Conservation (phyloP, 768 basidiomycete species). For the Termitomyces sp. region DNA sequence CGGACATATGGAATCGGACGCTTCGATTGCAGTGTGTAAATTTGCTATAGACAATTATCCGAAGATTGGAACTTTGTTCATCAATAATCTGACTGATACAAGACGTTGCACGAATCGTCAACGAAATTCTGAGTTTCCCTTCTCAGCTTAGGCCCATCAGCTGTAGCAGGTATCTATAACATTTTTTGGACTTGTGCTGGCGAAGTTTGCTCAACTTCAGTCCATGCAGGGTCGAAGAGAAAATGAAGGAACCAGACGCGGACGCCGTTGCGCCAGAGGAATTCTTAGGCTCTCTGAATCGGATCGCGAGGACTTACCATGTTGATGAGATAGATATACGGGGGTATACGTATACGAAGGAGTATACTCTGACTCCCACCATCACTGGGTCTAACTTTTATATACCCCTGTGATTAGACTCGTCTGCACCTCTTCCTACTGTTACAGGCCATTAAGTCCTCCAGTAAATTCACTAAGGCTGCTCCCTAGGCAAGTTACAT, state of each 20-base stretch:
- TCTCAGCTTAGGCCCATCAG: not conserved
- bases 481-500: no score
- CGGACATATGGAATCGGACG: not conserved
- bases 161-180: not conserved
- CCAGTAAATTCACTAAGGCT: not conserved
- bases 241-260: not conserved
- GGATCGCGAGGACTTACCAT: not conserved
- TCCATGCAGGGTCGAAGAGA: not conserved
- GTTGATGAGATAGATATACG: not conserved
- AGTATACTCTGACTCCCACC: no score
- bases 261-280: not conserved
- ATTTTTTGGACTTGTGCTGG: not conserved
- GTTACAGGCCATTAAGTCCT: not conserved
- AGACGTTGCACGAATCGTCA: not conserved
- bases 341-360: no score
- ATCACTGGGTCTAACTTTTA: not conserved
- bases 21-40: not conserved
- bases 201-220: not conserved
- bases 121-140: not conserved
- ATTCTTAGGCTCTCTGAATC: not conserved
- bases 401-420: not conserved
- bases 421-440: no score
- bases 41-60: not conserved
- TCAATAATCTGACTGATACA: no score
- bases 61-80: no score